Evolutionary conservation across 169 alveolate genomes (phyloP), one percentile per base, ranked within the genome.

Genomic region (Eimeria falciformis): DNA sequence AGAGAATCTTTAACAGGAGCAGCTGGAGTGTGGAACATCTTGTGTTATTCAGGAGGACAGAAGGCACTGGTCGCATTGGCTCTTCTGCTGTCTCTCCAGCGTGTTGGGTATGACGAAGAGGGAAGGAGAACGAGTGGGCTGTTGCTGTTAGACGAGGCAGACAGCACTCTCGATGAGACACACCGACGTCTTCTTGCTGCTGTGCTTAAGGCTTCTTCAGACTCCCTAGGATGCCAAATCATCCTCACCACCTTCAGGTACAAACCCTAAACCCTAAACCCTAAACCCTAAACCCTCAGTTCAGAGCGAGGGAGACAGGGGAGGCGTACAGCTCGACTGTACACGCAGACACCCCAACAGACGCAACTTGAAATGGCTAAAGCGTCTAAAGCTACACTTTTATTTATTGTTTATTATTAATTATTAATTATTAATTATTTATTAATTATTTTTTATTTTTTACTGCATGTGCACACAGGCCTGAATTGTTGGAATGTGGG

Each of bases 181-280:
- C 71, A 78, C 50, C 53, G 71, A 2, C 68, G 88, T 17, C 66
- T 21, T 23, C 45, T 56, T 5, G 88, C 88, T 12, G 66, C 5
- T 7, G 88, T 50, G 18, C 53, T 78, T 46, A n/a, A 17, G 18
- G 23, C 46, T n/a, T 43, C 73, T 17, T 25, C 88, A 3, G 29
- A 18, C 3, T 18, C 33, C 2, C 43, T 33, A 7, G 58, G 40
- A 21, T 50, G 68, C 18, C 88, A 78, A 50, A 56, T 78, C 29
- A 78, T 78, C 53, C 88, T 78, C 29, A 78, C 73, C 2, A 78
- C 88, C 50, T 78, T 78, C 71, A 78, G 88, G 88, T 78, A 62
- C 1, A 37, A 12, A 25, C 53, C 0, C 33, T 25, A 62, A 21
- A 62, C 73, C 25, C 73, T 62, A 29, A n/a, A 50, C 14, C 62